Percentiles rank a stretch among this genome's conserved stretches.
These are phyloP conservation scores for Cephaloascus fragrans DNA, from an alignment of 805 yeast species.

Conservation along the genomic window DNA sequence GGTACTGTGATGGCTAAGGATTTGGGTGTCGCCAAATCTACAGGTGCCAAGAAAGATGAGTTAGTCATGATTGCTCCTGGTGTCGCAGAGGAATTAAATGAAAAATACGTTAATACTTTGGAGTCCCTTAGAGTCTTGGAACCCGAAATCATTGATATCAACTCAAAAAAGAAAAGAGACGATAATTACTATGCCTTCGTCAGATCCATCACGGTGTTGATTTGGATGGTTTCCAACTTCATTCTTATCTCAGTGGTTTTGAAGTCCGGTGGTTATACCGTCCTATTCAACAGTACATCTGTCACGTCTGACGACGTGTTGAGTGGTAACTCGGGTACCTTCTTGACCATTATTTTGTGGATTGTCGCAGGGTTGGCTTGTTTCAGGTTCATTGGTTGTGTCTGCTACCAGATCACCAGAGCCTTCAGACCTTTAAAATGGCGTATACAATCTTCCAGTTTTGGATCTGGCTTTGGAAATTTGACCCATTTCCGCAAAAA, in stretches of 20 bases:
- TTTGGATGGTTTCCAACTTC: conserved; percentile 86
- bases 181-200: conserved; percentile 84
- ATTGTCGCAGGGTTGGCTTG: conserved; percentile 85
- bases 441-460: conserved; percentile 17
- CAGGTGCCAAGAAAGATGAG: conserved; percentile 23
- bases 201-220: conserved; percentile 78
- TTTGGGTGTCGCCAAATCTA: conserved; percentile 75
- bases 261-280: conserved; percentile 69
- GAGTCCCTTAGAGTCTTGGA: conserved; percentile 35
- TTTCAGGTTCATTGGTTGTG: conserved; percentile 71
- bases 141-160: conserved; percentile 7
- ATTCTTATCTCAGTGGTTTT: conserved; percentile 75
- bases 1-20: conserved; percentile 67
- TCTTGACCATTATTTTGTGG: conserved; percentile 84
- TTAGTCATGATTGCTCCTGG: conserved; percentile 50
- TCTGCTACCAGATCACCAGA: conserved; percentile 39
- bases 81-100: conserved; percentile 66
- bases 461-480: no score
- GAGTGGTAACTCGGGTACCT: conserved; percentile 44
- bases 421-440: conserved; percentile 28
- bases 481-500: no score
- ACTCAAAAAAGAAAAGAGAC: conserved; percentile 21
- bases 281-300: conserved; percentile 19
- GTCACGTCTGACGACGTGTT: conserved; percentile 19
- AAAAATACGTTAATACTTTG: conserved; percentile 56